Evolutionary conservation across 2,329 filamentous ascomycete genomes (phyloP).

Genomic region (Myriangium duriaei): DNA sequence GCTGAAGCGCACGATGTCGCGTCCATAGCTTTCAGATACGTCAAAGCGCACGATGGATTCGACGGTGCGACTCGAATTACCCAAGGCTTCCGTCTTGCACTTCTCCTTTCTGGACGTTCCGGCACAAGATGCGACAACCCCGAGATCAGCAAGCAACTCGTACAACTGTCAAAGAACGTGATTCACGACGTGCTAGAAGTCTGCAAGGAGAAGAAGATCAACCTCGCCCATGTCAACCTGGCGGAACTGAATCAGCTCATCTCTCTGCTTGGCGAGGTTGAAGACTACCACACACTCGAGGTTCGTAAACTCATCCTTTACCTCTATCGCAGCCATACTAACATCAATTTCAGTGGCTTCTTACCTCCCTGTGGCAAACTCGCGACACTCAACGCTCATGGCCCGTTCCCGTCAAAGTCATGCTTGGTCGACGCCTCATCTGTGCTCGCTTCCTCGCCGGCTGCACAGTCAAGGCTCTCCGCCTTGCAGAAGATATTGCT

Average conservation of each 20-base stretch:
- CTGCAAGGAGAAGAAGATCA: slow-evolving; percentile 31
- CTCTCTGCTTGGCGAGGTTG: slow-evolving; percentile 35
- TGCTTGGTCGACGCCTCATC: slow-evolving; percentile 41
- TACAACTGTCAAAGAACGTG: slow-evolving; percentile 28
- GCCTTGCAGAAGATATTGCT: slow-evolving; percentile 41
- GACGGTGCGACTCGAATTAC: not conserved
- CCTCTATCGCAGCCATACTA: slow-evolving; percentile 1
- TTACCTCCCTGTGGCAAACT: slow-evolving; percentile 35
- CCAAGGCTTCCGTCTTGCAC: slow-evolving; percentile 31
- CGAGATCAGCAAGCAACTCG: slow-evolving; percentile 23
- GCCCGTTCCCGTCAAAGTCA: slow-evolving; percentile 34
- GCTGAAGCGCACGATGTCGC: not conserved
- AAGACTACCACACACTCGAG: slow-evolving; percentile 36
- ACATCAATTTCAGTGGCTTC: slow-evolving; percentile 17
- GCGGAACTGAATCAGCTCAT: slow-evolving; percentile 34
- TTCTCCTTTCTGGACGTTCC: slow-evolving; percentile 31
- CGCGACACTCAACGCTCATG: slow-evolving; percentile 34
- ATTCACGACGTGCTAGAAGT: slow-evolving; percentile 31
- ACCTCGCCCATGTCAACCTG: slow-evolving; percentile 33
- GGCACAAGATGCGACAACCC: slow-evolving; percentile 23
- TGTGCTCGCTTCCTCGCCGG: slow-evolving; percentile 40
- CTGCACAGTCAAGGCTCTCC: slow-evolving; percentile 30
- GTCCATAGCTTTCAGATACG: not conserved
- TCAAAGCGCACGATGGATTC: not conserved
- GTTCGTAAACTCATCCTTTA: slow-evolving; percentile 13